Conservation (phyloP, 2,329 filamentous ascomycete genomes). For the Botrytis fabae region DNA sequence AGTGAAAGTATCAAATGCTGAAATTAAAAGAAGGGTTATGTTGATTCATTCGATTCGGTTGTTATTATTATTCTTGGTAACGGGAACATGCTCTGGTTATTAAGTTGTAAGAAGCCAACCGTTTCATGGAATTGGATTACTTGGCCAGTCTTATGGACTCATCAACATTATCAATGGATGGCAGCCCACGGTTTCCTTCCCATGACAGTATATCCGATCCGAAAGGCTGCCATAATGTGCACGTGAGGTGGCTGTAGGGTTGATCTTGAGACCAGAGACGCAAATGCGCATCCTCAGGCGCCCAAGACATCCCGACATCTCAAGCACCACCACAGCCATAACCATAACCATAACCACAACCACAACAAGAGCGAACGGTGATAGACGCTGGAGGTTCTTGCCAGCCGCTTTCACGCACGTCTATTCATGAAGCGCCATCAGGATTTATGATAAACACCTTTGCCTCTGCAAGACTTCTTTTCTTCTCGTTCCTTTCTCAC, state of each 20-base stretch:
- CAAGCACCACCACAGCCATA: neutral
- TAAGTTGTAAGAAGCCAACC: neutral
- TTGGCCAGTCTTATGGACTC: neutral
- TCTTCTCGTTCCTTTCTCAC: neutral
- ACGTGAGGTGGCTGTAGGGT: neutral
- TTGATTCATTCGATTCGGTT: neutral
- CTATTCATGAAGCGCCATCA: no score
- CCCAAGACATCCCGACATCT: no score
- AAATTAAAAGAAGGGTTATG: neutral
- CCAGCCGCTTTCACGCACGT: neutral
- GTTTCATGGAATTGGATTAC: neutral
- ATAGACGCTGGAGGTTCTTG: neutral
- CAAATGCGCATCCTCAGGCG: neutral
- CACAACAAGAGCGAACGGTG: neutral
- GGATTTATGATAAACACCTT: neutral
- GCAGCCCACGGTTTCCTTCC: neutral
- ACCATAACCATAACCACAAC: neutral
- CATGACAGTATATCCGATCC: slow-evolving; percentile 7
- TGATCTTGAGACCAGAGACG: neutral
- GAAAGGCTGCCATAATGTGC: neutral
- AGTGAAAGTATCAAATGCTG: neutral
- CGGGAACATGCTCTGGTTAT: neutral
- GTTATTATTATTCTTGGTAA: slow-evolving; percentile 1
- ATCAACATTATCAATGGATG: neutral
- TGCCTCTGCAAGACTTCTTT: neutral